Evolutionary conservation across 257 asterid genomes (phyloP).

Genomic region (Leptodermis oblonga): DNA sequence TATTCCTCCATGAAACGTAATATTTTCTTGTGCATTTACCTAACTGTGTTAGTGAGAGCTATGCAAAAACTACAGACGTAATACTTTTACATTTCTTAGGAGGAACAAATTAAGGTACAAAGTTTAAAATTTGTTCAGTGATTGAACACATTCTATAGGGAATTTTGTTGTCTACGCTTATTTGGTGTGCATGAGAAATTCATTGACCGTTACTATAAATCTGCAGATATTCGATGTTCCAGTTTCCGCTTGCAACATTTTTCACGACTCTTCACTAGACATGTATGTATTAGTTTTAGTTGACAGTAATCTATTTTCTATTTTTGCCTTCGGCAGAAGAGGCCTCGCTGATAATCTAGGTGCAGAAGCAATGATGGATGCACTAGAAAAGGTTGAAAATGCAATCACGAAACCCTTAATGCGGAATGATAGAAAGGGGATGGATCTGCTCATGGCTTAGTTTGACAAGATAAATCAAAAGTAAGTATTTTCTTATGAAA

Average conservation of each 20-base stretch:
- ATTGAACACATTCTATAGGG: neutral
- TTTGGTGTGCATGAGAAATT: neutral
- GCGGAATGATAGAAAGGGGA: conserved; percentile 80
- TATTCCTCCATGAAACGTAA: no score
- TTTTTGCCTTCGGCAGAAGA: conserved; percentile 48
- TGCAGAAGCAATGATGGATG: conserved; percentile 66
- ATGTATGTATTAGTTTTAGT: neutral
- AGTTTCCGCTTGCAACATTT: neutral
- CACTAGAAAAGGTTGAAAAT: conserved; percentile 73
- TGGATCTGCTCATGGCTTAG: conserved; percentile 63
- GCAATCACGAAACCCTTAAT: conserved; percentile 68
- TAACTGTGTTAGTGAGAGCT: no score
- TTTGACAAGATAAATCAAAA: conserved; percentile 77
- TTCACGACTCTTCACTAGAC: neutral
- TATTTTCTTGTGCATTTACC: no score
- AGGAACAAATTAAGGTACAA: neutral
- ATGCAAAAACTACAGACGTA: no score
- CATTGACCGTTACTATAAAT: neutral
- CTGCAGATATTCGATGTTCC: neutral
- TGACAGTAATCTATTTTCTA: neutral
- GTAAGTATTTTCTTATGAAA: conserved; percentile 32
- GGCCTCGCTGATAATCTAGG: conserved; percentile 64
- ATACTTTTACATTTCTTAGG: neutral
- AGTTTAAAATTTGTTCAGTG: neutral
- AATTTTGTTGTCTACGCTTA: neutral